Base-by-base conservation (phyloP, 164 flowering plant genomes). In the Magnolia officinalis region DNA sequence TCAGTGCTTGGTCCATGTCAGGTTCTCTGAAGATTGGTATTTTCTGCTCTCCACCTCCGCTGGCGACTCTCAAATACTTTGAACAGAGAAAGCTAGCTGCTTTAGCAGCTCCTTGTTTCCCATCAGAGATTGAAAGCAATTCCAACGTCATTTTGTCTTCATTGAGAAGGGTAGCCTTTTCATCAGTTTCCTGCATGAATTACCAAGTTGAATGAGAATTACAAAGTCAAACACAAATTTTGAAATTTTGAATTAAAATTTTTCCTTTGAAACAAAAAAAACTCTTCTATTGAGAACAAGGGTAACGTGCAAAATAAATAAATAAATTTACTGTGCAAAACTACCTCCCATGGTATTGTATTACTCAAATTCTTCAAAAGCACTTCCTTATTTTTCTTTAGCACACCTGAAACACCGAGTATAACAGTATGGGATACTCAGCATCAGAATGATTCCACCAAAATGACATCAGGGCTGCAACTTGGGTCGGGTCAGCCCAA, bases 71-170 rank as follows among this genome's bases (percentile, higher is more conserved):
- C 75, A 82, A 71, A 75, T 87, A 81, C 77, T 90, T 87, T 51
- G 77, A 29, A 37, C 89, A 89, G 24, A 94, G 86, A 75, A 78
- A 77, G 72, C 89, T 90, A 51, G 96, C 96, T 37, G 98, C 98
- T 85, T 86, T 90, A 7, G 86, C 89, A 20, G 87, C 83, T n/a
- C 92, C 97, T 86, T 87, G 93, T 85, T 90, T 94, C 50, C 95
- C 93, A 87, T 94, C 96, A 76, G 89, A 79, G 58, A 75, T 69
- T 50, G 98, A 91, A 82, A 84, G 78, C 75, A 92, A 89, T 77
- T 96, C 97, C 80, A 94, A 16, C 24, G 77, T 83, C 78, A 88
- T 74, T 26, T 76, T 74, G 21, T 85, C 78, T 68, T 72, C 68
- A 66, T 82, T 80, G 64, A 67, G 71, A 70, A 64, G 63, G 19